Evolutionary conservation across 306 rosid genomes (phyloP), one percentile per base, ranked within the genome.

Genomic region (Lagenaria siceraria): DNA sequence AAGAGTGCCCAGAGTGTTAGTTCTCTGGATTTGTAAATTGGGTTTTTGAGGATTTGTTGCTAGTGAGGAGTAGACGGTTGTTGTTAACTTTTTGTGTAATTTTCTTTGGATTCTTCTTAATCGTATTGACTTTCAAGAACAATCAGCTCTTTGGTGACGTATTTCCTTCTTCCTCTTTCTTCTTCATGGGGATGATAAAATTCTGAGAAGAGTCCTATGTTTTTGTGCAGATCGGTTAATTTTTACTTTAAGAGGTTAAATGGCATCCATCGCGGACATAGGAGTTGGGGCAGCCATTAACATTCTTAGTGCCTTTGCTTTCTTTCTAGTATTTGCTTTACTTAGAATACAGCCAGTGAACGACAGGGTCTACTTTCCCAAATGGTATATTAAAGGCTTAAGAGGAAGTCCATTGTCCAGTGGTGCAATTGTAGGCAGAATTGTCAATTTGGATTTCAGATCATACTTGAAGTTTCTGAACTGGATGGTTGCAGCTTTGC

Each of bases 331-430:
- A 75, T 95, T 95, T 78, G 96, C 98, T 64, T 33, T 92, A 31
- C 92, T 92, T 78, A 91, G 98, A 72, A 90, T 95, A 77, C 97
- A 95, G 78, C 98, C 98, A 19, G 74, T 95, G 83, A 95, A 95
- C 8, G 98, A 95, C 75, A 87, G 98, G 84, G 97, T 95, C 75
- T 95, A 95, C 85, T 95, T 95, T 85, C 98, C 98, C 49, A 95
- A 95, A 87, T 95, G 98, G 98, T 95, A 95, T 78, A 77, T 95
- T 75, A 92, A 88, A 87, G 97, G 97, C 66, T 85, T 92, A 76
- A 89, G 98, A 85, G 75, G 81, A 81, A 92, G 92, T 80, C 98
- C 98, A 6, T 25, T 90, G 88, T 78, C 77, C 6, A 78, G 83
- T 35, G 96, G 98, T 56, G 88, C 88, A 33, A 80, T 91, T 78